Base-by-base conservation (phyloP, 768 basidiomycete genomes). In the Serendipita sp. region DNA sequence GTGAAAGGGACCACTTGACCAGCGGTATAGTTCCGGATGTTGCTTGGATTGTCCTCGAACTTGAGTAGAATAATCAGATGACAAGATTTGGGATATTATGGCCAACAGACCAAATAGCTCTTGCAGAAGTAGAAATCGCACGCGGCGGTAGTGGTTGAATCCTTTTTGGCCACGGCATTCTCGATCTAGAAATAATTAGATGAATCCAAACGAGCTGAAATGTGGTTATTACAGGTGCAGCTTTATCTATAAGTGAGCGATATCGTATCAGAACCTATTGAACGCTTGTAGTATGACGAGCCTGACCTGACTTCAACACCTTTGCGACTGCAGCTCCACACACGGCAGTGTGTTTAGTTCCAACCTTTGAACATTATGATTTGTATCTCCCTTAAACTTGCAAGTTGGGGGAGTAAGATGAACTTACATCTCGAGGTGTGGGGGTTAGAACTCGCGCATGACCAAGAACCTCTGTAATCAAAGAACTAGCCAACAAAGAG, bases 91-190 rank as follows among this genome's bases (percentile, higher is more conserved):
- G 36, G 30, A 15, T 4, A 30, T 7, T 23, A 23, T 23, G 23
- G 23, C 23, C 23, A 8, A 47, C 64, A 13, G 30, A 65, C 64
- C 23, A 38, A 16, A n/a, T 32, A 11, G 2, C 64, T 52, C 35
- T 44, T 48, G 51, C 64, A 65, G 34, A 54, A 54, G 64, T 52
- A 65, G 11, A 65, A 44, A 34, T 52, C 48, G 38, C 64, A 65
- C 8, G 64, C 51, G 16, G 46, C 51, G 36, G 51, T 65, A 52
- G 35, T 36, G 13, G 47, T 32, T 32, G 23, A 32, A 32, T 65
- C 64, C 16, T 52, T 65, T 52, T 65, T 65, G 4, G 16, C 34
- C 1, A 32, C 51, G 3, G 64, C 46, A 32, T 65, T 65, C 44
- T 65, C 48, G 16, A 65, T 65, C 64, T 65, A 54, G 30, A 23